phyloP scores from a whole-genome alignment of 2,329 filamentous ascomycete species.

The Monilinia fructicola region DNA sequence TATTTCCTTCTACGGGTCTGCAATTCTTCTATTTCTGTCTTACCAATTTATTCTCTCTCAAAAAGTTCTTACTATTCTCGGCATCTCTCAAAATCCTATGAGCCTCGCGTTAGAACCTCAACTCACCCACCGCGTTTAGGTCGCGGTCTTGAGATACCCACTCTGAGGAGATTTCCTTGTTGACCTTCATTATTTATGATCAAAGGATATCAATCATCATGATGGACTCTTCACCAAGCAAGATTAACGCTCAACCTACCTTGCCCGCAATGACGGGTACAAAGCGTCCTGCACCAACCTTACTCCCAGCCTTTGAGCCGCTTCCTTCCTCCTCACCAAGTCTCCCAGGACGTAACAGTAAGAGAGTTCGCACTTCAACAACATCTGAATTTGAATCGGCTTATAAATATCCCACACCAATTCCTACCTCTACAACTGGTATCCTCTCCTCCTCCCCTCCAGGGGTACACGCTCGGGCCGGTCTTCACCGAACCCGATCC shows the following conservation, averaged over 20 bases:
- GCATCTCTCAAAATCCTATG: conserved; percentile 28
- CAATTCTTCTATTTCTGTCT: conserved; percentile 15
- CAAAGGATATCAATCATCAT: conserved; percentile 37
- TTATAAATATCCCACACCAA: conserved; percentile 82
- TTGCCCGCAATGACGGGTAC: conserved; percentile 45
- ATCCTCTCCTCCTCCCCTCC: conserved; percentile 86
- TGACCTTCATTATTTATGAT: conserved; percentile 14
- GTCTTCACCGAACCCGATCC: conserved; percentile 60
- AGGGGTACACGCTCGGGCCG: conserved; percentile 50
- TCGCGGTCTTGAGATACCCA: conserved; percentile 26
- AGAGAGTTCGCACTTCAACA: conserved; percentile 55
- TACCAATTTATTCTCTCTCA: not conserved
- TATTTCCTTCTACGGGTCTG: not conserved
- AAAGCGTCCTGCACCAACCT: conserved; percentile 63
- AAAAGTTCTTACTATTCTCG: conserved; percentile 24
- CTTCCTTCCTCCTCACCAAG: conserved; percentile 76
- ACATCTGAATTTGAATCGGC: conserved; percentile 39
- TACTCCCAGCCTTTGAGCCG: conserved; percentile 78
- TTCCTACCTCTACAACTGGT: conserved; percentile 90
- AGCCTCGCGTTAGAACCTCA: conserved; percentile 21
- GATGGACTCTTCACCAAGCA: conserved; percentile 42
- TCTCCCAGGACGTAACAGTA: conserved; percentile 68
- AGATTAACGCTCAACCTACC: conserved; percentile 36
- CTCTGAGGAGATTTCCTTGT: conserved; percentile 28
- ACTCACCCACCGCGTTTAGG: conserved; percentile 23